Percentiles rank a stretch among this genome's conserved stretches.
Conservation (phyloP, 1,284 basidiomycete genomes). For the Abortiporus biennis region DNA sequence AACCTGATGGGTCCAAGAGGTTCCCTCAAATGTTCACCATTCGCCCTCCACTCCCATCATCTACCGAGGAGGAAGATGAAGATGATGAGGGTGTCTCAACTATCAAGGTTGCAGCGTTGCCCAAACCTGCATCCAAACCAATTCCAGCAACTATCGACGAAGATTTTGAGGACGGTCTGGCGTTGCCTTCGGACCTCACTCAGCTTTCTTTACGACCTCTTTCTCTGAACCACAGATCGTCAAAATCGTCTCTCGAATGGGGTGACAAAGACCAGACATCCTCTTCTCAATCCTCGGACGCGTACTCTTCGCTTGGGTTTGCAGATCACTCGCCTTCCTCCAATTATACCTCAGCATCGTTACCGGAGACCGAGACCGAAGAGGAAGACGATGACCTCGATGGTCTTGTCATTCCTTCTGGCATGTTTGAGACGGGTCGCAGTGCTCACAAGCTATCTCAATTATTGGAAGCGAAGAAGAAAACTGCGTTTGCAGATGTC, state of each 20-base stretch:
- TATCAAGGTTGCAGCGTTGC: conserved; percentile 61
- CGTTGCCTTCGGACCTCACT: conserved; percentile 70
- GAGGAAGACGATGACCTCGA: conserved; percentile 65
- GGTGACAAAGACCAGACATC: conserved; percentile 75
- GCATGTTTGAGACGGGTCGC: conserved; percentile 65
- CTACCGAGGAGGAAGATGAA: conserved; percentile 47
- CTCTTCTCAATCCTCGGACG: conserved; percentile 78
- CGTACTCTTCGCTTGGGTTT: conserved; percentile 72
- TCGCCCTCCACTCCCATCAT: conserved; percentile 44
- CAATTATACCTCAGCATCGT: conserved; percentile 59
- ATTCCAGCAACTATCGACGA: conserved; percentile 23
- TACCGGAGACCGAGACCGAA: conserved; percentile 66
- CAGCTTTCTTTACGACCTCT: conserved; percentile 71
- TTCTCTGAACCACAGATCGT: conserved; percentile 63
- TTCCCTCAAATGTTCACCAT: conserved; percentile 49
- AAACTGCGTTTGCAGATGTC: conserved; percentile 40
- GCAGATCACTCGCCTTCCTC: conserved; percentile 66
- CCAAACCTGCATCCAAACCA: conserved; percentile 29
- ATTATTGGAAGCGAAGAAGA: conserved; percentile 73
- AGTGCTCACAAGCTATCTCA: conserved; percentile 61
- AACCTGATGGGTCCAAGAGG: conserved; percentile 21
- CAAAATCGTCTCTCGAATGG: conserved; percentile 79
- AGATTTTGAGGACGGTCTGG: conserved; percentile 47
- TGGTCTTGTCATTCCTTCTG: conserved; percentile 69
- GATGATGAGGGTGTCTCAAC: conserved; percentile 75